Percentiles rank a stretch among this genome's conserved stretches.
phyloP scores from a whole-genome alignment of 352 stramenopile genomes.

The Blastocystis hominis region DNA sequence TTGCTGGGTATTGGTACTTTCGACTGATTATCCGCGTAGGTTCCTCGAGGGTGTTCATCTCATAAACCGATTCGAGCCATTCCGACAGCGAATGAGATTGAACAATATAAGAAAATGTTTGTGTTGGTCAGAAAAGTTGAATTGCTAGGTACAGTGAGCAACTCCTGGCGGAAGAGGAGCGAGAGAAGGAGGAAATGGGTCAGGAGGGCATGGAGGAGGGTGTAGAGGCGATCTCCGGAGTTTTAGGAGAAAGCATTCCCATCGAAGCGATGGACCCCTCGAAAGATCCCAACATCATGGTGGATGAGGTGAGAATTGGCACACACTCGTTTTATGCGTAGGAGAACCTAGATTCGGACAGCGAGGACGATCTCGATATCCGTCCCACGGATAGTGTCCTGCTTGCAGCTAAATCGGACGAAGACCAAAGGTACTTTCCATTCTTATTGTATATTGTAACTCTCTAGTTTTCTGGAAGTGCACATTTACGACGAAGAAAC shows the following conservation, averaged over 20 bases:
- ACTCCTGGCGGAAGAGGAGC: neutral
- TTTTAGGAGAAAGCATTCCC: slow-evolving; percentile 35
- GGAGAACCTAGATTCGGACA: slow-evolving; percentile 46
- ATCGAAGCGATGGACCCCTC: slow-evolving; percentile 2
- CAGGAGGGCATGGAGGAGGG: neutral
- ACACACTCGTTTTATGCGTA: neutral
- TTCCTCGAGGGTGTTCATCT: slow-evolving; percentile 44
- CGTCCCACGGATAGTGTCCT: slow-evolving; percentile 72
- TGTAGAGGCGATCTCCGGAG: neutral
- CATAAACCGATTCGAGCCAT: slow-evolving; percentile 33
- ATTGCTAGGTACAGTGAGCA: neutral
- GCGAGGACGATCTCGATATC: slow-evolving; percentile 73
- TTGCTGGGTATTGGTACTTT: neutral
- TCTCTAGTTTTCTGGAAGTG: slow-evolving; percentile 89
- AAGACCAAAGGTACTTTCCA: slow-evolving; percentile 64
- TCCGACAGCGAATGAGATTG: slow-evolving; percentile 48
- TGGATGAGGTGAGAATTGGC: neutral
- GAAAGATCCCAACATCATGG: slow-evolving; percentile 26
- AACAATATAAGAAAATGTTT: slow-evolving; percentile 45
- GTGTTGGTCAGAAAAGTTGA: neutral
- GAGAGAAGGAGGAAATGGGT: neutral
- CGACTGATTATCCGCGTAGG: neutral
- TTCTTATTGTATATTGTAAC: slow-evolving; percentile 63
- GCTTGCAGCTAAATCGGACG: slow-evolving; percentile 75
- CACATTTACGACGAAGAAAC: slow-evolving; percentile 93